Base-by-base conservation (phyloP, 1,284 basidiomycete species). In the Puccinia triticina region DNA sequence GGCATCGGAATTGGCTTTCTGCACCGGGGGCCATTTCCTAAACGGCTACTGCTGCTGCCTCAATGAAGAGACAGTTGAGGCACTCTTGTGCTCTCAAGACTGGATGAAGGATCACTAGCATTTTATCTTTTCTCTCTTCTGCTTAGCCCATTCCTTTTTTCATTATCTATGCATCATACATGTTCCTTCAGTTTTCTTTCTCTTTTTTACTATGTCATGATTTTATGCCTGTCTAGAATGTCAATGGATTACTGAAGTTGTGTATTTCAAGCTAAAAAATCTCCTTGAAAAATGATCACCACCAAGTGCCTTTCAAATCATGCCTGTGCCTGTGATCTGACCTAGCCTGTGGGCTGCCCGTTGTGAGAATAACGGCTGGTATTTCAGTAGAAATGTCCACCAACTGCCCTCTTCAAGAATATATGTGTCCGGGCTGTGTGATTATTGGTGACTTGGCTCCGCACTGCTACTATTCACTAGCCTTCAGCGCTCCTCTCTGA, bases 31-130 rank as follows among this genome's bases (percentile, higher is more conserved):
- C 5, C 5, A 43, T 18, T 16, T 71, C 21, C 67, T 71, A 7
- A 43, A 71, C n/a, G 43, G 50, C 43, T 50, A 71, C 67, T 18
- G 23, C 40, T 21, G 43, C n/a, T 10, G 26, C 18, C 43, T 50
- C 34, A 71, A 71, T 8, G 43, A 48, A 43, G 12, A 26, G 2
- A 48, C 23, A 23, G 43, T 71, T 48, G 43, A 71, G 67, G 43
- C 67, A 23, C 67, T 71, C 26, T 1, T 71, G 18, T 50, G 67
- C 18, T 23, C 67, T 71, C 43, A 71, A 48, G 67, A 71, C 23
- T 71, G 67, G 67, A 21, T 71, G 7, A n/a, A 26, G 16, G 12
- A 11, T 48, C 34, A 50, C 16, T 32, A 66, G 4, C 12, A n/a
- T n/a, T n/a, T n/a, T n/a, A n/a, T n/a, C n/a, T n/a, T n/a, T n/a